These are phyloP conservation scores for Populus davidiana DNA, from an alignment of 345 rosid species.

Conservation along the genomic window DNA sequence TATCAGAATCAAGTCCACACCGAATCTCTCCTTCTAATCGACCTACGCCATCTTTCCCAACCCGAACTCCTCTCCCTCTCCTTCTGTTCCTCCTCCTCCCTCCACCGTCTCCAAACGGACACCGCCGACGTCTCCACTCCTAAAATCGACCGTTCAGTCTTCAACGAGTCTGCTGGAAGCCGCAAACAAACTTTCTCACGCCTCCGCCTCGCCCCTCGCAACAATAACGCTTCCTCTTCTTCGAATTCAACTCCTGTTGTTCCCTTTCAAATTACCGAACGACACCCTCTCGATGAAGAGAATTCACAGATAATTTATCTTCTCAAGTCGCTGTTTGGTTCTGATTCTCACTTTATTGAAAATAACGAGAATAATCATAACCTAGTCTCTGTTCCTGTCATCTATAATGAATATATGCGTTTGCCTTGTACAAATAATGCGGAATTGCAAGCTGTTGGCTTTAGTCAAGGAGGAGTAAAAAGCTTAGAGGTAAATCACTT, in stretches of 20 bases:
- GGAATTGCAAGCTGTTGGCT: constrained; percentile 21
- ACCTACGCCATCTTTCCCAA: constrained; percentile 60
- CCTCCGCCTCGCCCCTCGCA: constrained; percentile 72
- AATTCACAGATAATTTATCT: constrained; percentile 41
- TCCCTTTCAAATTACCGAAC: constrained; percentile 19
- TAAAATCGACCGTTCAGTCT: constrained; percentile 80
- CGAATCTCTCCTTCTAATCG: constrained; percentile 56
- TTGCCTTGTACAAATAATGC: constrained; percentile 4
- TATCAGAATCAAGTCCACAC: constrained; percentile 10
- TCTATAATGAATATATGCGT: constrained; percentile 11
- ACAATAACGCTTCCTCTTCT: constrained; percentile 22
- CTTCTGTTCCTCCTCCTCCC: constrained; percentile 39
- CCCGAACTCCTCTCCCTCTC: constrained; percentile 54
- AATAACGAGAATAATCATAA: constrained; percentile 15
- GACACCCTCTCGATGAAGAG: constrained; percentile 39
- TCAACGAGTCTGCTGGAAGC: constrained; percentile 96
- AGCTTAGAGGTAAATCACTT: not conserved
- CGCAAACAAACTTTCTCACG: constrained; percentile 90
- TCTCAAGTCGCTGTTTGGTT: constrained; percentile 58
- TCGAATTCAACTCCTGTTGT: constrained; percentile 20
- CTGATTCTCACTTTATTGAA: not conserved
- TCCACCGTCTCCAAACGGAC: constrained; percentile 17
- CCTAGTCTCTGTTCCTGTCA: constrained; percentile 41
- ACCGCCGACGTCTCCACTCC: constrained; percentile 52
- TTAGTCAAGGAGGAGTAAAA: not conserved